Conservation (phyloP, 805 yeast genomes). For the Saccharomyces paradoxus region DNA sequence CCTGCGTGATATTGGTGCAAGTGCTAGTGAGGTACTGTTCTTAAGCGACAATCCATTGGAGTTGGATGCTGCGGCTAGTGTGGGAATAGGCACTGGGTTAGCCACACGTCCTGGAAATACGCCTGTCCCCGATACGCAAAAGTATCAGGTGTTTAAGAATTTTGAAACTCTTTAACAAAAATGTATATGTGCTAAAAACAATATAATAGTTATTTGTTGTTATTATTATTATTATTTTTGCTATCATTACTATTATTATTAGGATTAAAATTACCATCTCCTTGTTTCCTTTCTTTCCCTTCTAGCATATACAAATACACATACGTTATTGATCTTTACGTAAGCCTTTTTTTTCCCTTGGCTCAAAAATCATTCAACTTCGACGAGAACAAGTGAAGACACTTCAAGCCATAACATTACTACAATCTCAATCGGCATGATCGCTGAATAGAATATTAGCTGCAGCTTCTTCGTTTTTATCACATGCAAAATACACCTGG, state of each 20-base stretch:
- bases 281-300: not conserved
- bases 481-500: conserved; percentile 96
- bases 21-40: conserved; percentile 41
- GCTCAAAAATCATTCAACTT: not conserved
- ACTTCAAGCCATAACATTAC: not conserved
- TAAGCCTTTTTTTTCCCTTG: not conserved
- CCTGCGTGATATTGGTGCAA: conserved; percentile 32
- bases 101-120: conserved; percentile 74
- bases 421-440: conserved; percentile 31
- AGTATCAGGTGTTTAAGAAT: conserved; percentile 3
- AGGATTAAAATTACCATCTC: not conserved
- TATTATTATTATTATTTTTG: not conserved
- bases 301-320: not conserved
- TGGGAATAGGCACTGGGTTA: conserved; percentile 51
- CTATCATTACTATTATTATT: not conserved
- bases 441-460: conserved; percentile 81
- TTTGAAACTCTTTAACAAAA: not conserved
- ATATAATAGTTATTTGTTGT: not conserved
- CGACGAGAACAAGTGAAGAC: not conserved
- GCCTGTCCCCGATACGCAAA: conserved; percentile 35
- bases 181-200: not conserved
- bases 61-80: conserved; percentile 61
- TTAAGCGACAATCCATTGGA: conserved; percentile 76
- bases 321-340: not conserved
- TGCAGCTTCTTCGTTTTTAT: conserved; percentile 92